Percentiles rank a stretch among this genome's conserved stretches.
These are phyloP conservation scores for Arthrobotrys sphaeroides DNA, from an alignment of 2,329 filamentous ascomycete genomes.

Conservation along the genomic window DNA sequence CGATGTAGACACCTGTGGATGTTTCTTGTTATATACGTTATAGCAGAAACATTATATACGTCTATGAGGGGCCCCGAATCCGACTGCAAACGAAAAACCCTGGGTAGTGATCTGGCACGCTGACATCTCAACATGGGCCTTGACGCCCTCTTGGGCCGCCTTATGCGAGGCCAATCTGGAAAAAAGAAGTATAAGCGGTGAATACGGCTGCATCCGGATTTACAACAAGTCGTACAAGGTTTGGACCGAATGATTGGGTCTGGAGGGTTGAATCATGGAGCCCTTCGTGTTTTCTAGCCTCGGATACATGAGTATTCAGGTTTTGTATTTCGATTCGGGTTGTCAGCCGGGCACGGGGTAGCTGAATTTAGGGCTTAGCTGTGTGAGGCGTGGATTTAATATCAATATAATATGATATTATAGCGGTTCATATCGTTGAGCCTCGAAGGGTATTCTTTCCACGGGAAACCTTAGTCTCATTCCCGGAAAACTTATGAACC, in stretches of 20 bases:
- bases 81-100: neutral
- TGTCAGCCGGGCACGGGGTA: neutral
- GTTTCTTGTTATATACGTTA: neutral
- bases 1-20: neutral
- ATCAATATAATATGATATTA: neutral
- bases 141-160: slow-evolving; percentile 4
- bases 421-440: neutral
- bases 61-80: neutral
- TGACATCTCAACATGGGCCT: neutral
- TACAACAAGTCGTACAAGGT: neutral
- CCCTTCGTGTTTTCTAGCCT: too few relatives aligned
- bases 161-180: neutral
- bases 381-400: neutral
- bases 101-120: neutral
- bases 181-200: slow-evolving; percentile 8
- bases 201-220: neutral
- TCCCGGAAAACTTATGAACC: too few relatives aligned
- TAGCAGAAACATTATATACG: neutral
- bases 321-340: neutral
- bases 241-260: too few relatives aligned
- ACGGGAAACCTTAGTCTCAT: neutral
- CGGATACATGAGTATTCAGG: neutral
- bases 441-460: neutral
- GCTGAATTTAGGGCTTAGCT: neutral
- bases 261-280: too few relatives aligned